phyloP scores from a whole-genome alignment of 2,329 filamentous ascomycete genomes.

The Fusarium pininemorale region DNA sequence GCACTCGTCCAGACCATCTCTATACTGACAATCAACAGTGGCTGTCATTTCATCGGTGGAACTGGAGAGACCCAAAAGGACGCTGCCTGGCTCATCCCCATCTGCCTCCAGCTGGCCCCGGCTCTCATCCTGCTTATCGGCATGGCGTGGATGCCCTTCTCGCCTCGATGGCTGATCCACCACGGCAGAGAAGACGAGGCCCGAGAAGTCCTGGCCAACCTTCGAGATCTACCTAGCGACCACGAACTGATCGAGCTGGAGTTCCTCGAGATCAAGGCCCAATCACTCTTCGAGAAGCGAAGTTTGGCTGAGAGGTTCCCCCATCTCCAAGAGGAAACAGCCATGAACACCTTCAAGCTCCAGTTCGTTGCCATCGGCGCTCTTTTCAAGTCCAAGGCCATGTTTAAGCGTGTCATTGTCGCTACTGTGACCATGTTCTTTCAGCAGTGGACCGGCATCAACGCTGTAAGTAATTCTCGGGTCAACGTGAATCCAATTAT shows the following conservation, averaged over 20 bases:
- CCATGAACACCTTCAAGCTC: conserved; percentile 67
- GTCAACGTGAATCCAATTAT: rapidly evolving
- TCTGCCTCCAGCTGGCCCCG: conserved; percentile 75
- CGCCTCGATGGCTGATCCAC: conserved; percentile 78
- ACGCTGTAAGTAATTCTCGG: conserved; percentile 53
- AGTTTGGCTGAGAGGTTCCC: conserved; percentile 17
- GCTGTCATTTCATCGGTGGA: conserved; percentile 73
- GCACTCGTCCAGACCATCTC: rapidly evolving
- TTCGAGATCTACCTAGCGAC: conserved; percentile 67
- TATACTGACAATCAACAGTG: conserved; percentile 42
- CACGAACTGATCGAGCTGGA: conserved; percentile 77
- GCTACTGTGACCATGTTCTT: conserved; percentile 72
- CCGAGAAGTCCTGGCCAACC: conserved; percentile 66
- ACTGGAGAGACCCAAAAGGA: conserved; percentile 63
- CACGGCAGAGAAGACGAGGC: conserved; percentile 76
- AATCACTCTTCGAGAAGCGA: conserved; percentile 77
- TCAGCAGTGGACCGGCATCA: conserved; percentile 60
- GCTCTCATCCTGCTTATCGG: conserved; percentile 72
- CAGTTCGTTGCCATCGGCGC: conserved; percentile 74
- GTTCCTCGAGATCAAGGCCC: conserved; percentile 84
- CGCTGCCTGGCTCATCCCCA: conserved; percentile 77
- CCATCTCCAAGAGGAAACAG: neutral
- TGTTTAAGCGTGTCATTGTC: conserved; percentile 73
- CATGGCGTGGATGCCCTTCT: conserved; percentile 84
- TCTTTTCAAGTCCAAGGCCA: conserved; percentile 71